Base-by-base conservation (phyloP, 2,329 filamentous ascomycete species). In the Aulographum hederae region DNA sequence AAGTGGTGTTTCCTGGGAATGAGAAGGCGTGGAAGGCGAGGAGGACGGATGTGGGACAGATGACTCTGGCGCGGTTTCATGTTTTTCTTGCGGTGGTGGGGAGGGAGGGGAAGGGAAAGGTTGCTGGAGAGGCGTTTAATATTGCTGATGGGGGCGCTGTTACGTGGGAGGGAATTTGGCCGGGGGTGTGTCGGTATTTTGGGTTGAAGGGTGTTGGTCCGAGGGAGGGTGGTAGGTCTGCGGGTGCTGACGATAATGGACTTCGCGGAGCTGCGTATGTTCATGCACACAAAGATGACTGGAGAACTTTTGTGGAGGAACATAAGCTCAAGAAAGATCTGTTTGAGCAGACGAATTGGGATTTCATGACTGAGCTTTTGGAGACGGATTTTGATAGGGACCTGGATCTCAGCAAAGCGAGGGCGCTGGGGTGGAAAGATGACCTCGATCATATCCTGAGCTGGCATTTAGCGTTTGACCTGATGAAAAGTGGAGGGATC, bases 21-120 rank as follows among this genome's bases (percentile, higher is more conserved):
- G 42, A 48, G 21, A 41, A 42, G 31, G 52, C 45, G 18, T 59
- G 45, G 39, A 36, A 34, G 4, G 45, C 44, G 25, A 43, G 47
- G 10, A 46, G 44, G 40, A 58, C 51, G 19, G 47, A 54, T 36
- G 51, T 47, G 2, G 50, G 40, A 25, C 54, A 58, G 41, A 56
- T 41, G 4, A 36, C 34, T 2, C 14, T 37, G 14, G 33, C 35
- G 10, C 8, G 21, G 4, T 38, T 43, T 2, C 39, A 47, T 18
- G 41, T 50, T 21, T 47, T 43, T 1, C n/a, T n/a, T n/a, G n/a
- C n/a, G n/a, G n/a, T n/a, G n/a, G n/a, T n/a, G n/a, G n/a, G n/a
- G n/a, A n/a, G n/a, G n/a, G n/a, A n/a, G n/a, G n/a, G n/a, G n/a
- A n/a, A n/a, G n/a, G n/a, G n/a, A n/a, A n/a, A n/a, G n/a, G n/a